Evolutionary conservation across 495 filamentous ascomycete species (phyloP).

Genomic region (Chaetomidium leptoderma): DNA sequence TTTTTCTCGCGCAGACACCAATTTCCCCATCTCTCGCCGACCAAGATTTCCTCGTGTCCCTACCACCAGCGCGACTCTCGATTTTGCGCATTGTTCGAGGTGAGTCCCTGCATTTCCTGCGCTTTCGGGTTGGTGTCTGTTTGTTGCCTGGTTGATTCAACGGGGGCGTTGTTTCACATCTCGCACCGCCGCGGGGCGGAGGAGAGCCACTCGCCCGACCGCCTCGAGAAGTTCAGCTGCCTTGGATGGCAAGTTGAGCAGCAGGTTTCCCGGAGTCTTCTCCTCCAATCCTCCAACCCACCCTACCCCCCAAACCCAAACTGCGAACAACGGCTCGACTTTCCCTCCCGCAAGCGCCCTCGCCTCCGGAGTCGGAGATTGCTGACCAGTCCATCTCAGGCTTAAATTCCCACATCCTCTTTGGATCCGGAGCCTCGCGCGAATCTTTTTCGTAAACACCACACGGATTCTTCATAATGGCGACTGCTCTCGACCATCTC

Average conservation of each 20-base stretch:
- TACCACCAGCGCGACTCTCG: no score
- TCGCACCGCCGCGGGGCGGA: not conserved
- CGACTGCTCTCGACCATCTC: slow-evolving; percentile 74
- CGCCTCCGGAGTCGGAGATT: slow-evolving; percentile 10
- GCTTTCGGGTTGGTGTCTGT: not conserved
- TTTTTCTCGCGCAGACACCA: slow-evolving; percentile 18
- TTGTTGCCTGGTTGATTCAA: not conserved
- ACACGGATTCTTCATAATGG: slow-evolving; percentile 42
- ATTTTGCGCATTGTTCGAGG: not conserved
- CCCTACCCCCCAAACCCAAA: not conserved
- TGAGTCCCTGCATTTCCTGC: not conserved
- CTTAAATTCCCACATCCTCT: not conserved
- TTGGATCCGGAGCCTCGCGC: slow-evolving; percentile 1
- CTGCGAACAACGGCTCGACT: not conserved
- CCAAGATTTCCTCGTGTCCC: not conserved
- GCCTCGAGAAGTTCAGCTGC: not conserved
- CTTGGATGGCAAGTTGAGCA: no score
- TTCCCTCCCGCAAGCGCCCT: not conserved
- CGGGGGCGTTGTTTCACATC: slow-evolving; percentile 10
- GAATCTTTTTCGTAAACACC: not conserved
- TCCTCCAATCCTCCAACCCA: not conserved
- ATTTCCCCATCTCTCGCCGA: slow-evolving; percentile 1
- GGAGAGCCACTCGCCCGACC: slow-evolving; percentile 2
- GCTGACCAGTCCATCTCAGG: slow-evolving; percentile 4
- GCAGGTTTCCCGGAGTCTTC: not conserved